These are phyloP conservation scores for Kalanchoe fedtschenkoi DNA, from an alignment of 164 flowering plant species.

Conservation along the genomic window DNA sequence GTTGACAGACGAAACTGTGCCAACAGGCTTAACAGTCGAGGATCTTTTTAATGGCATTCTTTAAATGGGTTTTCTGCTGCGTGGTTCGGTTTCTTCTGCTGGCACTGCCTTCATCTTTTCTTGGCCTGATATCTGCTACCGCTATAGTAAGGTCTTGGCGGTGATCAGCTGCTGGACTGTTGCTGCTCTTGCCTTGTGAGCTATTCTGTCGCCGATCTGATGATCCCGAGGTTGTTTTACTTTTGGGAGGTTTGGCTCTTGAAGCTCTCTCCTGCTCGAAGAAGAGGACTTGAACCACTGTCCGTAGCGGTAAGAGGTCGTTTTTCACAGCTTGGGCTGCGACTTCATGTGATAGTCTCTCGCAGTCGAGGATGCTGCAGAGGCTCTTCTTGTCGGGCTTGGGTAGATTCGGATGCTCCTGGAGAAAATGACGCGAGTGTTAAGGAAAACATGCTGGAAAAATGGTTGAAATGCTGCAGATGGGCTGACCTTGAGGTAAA, in stretches of 20 bases:
- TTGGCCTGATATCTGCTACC: not conserved
- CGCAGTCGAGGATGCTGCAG: constrained; percentile 64
- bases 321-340: constrained; percentile 71
- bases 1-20: too few species aligned
- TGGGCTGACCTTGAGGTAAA: constrained; percentile 59
- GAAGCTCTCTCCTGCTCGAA: constrained; percentile 54
- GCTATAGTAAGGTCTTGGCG: not conserved
- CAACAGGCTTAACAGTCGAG: too few species aligned
- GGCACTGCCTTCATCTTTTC: too few species aligned
- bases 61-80: too few species aligned
- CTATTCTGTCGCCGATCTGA: not conserved
- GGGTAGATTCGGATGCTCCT: constrained; percentile 62
- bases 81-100: too few species aligned
- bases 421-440: not conserved
- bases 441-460: not conserved
- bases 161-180: not conserved
- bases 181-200: not conserved
- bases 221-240: constrained; percentile 11
- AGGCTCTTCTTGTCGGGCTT: constrained; percentile 68
- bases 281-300: constrained; percentile 84
- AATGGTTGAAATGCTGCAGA: not conserved
- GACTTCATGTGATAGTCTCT: constrained; percentile 52
- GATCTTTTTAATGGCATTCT: too few species aligned
- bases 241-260: constrained; percentile 11
- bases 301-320: constrained; percentile 73